Evolutionary conservation across 371 early-diverging fungal species (phyloP), one percentile per base, ranked within the genome.

Genomic region (Circinella minor): DNA sequence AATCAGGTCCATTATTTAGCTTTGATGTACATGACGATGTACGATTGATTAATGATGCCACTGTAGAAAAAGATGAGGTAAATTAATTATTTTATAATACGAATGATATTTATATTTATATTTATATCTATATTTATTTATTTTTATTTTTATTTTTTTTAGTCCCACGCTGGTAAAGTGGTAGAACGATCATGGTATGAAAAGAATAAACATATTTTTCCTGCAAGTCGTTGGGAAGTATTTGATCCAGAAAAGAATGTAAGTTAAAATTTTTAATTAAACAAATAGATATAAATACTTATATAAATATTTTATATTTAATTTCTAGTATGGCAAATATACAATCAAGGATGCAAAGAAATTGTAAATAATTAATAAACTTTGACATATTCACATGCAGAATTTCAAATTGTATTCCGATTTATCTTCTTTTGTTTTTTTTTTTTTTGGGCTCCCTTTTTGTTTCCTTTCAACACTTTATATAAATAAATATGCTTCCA

Each of bases 21-120:
- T 97, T 98, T 82, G 96, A 95, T 74, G 98, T 96, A 0, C 95
- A 94, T 70, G 97, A 97, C 59, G 97, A 98, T 83, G 90, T 97
- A 66, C 90, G 98, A 67, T 79, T 97, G 62, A 81, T 91, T 0
- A 89, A 92, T 71, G 98, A 98, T 77, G 96, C 94, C 3, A 85
- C 87, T 0, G 77, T 94, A 1, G 98, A 97, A 72, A 96, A 95
- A 71, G 96, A 96, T 63, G 95, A 91, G 79, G 88, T 85, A 10
- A 8, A 27, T 57, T 34, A 27, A 18, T 34, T 18, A 57, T 57
- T 51, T 13, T 15, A n/a, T 37, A 27, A 49, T 18, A 18, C 5
- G 5, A n/a, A 10, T 3, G 5, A 36, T 18, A 38, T 20, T 57
- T 0, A 4, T 0, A 15, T 34, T 14, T 57, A 49, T n/a, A 49